Percentiles rank a stretch among this genome's conserved stretches.
These are phyloP conservation scores for Fonsecaea multimorphosa DNA, from an alignment of 2,329 filamentous ascomycete genomes.

Conservation along the genomic window DNA sequence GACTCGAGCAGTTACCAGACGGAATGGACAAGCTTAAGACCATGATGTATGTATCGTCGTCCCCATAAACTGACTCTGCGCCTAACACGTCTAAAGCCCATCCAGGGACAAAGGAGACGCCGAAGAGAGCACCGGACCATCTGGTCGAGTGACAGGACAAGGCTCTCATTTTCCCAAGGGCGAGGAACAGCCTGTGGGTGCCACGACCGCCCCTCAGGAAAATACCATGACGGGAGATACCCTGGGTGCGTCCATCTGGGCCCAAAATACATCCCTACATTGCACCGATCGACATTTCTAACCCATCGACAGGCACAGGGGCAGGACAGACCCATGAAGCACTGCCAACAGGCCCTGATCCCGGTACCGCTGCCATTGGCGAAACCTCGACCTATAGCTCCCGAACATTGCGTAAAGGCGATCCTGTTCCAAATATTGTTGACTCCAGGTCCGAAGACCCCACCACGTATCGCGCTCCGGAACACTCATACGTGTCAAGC, in stretches of 20 bases:
- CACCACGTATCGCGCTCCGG: constrained; percentile 35
- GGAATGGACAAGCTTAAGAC: constrained; percentile 42
- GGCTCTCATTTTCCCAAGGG: constrained; percentile 35
- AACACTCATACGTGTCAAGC: constrained; percentile 31
- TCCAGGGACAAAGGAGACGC: constrained; percentile 24
- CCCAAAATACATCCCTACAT: background rate
- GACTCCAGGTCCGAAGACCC: constrained; percentile 35
- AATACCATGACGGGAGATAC: background rate
- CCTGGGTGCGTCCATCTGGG: constrained; percentile 12
- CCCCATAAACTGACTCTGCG: background rate
- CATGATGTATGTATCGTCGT: constrained; percentile 40
- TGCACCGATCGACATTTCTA: background rate
- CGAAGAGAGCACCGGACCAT: constrained; percentile 7
- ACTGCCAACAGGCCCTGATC: constrained; percentile 7
- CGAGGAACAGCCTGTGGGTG: constrained; percentile 12
- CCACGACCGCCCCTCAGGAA: background rate
- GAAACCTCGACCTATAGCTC: constrained; percentile 38
- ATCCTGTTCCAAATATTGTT: constrained; percentile 31
- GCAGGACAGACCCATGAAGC: background rate
- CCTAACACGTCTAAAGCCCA: constrained; percentile 8
- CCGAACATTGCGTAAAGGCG: constrained; percentile 30
- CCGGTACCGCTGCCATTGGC: constrained; percentile 32
- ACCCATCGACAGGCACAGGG: constrained; percentile 6
- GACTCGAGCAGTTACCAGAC: background rate
- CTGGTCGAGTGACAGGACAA: constrained; percentile 32